phyloP scores from a whole-genome alignment of 441 rosid species.

The Monsonia emarginata region DNA sequence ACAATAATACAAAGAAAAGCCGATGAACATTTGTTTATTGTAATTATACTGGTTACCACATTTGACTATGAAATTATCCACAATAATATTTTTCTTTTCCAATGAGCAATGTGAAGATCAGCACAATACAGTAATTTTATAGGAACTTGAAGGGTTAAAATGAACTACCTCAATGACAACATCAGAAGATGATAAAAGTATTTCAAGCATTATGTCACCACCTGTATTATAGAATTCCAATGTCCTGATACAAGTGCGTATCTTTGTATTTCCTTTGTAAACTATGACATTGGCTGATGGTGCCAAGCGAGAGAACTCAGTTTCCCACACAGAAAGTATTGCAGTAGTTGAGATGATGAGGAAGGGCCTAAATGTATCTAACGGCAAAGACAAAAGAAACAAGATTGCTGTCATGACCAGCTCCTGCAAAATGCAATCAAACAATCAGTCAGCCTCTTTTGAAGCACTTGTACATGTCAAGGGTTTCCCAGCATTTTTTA shows the following conservation, averaged over 20 bases:
- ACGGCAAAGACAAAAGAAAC: conserved; percentile 30
- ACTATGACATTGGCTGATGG: conserved; percentile 33
- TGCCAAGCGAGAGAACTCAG: conserved; percentile 31
- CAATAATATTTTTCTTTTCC: neutral
- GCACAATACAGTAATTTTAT: neutral
- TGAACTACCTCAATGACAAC: conserved; percentile 36
- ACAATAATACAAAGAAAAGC: conserved; percentile 9
- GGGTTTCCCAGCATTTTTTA: neutral
- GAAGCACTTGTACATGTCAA: neutral
- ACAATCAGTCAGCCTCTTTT: neutral
- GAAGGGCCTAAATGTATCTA: conserved; percentile 29
- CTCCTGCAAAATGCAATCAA: conserved; percentile 34
- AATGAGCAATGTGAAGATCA: neutral
- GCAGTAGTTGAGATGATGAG: conserved; percentile 39
- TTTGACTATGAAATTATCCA: neutral
- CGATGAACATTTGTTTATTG: neutral
- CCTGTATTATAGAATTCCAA: conserved; percentile 33
- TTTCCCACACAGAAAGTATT: conserved; percentile 41
- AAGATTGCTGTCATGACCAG: conserved; percentile 31
- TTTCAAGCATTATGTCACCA: conserved; percentile 37
- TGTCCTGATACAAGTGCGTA: conserved; percentile 29
- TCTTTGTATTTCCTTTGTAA: conserved; percentile 34
- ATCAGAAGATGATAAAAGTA: conserved; percentile 40
- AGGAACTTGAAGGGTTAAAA: neutral
- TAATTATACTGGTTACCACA: neutral